Percentiles rank a stretch among this genome's conserved stretches.
Evolutionary conservation across 2,329 filamentous ascomycete species (phyloP).

Genomic region (Pseudocercospora pini-densiflorae): DNA sequence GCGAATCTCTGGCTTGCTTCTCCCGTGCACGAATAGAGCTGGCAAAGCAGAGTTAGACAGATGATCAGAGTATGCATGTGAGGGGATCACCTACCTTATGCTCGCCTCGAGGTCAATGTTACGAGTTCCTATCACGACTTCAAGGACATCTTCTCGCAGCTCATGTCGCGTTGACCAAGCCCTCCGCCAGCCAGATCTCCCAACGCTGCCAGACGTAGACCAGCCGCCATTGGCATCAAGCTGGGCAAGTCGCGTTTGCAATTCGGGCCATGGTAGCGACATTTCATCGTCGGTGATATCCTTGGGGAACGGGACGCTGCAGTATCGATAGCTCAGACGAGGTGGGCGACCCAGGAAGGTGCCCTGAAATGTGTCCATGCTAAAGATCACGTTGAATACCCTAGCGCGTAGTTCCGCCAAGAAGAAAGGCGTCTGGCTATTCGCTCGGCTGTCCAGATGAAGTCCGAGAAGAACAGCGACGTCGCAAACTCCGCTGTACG

Average conservation of each 20-base stretch:
- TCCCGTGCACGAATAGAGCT: conserved; percentile 20
- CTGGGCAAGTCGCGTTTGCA: conserved; percentile 15
- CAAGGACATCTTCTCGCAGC: conserved; percentile 28
- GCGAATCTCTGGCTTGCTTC: conserved; percentile 13
- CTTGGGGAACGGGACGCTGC: conserved; percentile 16
- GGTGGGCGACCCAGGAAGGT: conserved; percentile 32
- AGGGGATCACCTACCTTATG: conserved; percentile 1
- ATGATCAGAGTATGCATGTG: background rate
- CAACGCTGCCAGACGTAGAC: conserved; percentile 9
- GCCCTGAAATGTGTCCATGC: conserved; percentile 33
- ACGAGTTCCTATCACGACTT: conserved; percentile 23
- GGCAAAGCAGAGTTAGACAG: background rate
- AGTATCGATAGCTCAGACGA: conserved; percentile 28
- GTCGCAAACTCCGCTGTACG: conserved; percentile 31
- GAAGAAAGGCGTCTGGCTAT: conserved; percentile 30
- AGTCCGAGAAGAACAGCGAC: conserved; percentile 30
- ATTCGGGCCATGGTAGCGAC: conserved; percentile 10
- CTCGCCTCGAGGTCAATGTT: conserved; percentile 20
- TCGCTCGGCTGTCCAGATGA: conserved; percentile 28
- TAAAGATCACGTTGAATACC: conserved; percentile 30
- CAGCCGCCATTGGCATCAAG: conserved; percentile 18
- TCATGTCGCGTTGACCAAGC: conserved; percentile 8
- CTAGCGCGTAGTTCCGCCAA: conserved; percentile 29
- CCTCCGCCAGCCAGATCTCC: conserved; percentile 27
- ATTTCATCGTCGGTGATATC: conserved; percentile 27